Evolutionary conservation across 306 rosid species (phyloP).

Genomic region (Cicer cuneatum): DNA sequence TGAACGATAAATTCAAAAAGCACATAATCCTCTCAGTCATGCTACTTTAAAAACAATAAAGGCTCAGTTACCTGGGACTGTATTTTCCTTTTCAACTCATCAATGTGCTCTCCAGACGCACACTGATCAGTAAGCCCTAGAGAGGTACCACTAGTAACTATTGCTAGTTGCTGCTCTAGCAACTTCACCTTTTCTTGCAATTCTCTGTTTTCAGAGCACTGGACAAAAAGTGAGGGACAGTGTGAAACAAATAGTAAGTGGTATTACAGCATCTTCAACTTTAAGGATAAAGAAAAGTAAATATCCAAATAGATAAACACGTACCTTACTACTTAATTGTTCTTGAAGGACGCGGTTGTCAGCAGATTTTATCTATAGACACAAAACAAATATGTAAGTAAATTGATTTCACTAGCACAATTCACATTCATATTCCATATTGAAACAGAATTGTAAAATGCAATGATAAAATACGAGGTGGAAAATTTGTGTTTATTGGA

Average conservation of each 20-base stretch:
- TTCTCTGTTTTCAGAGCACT: constrained; percentile 86
- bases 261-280: constrained; percentile 28
- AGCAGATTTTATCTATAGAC: constrained; percentile 81
- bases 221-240: constrained; percentile 19
- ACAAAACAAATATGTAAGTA: constrained; percentile 5
- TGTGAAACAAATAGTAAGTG: constrained; percentile 38
- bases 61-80: constrained; percentile 73
- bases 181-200: constrained; percentile 73
- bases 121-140: constrained; percentile 49
- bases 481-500: constrained; percentile 6
- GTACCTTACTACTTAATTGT: constrained; percentile 82
- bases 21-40: constrained; percentile 8
- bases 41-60: constrained; percentile 17
- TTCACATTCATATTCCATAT: constrained; percentile 22
- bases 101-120: constrained; percentile 63
- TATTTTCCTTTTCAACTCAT: constrained; percentile 81
- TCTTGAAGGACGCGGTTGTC: constrained; percentile 97
- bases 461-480: neutral
- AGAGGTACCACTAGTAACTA: constrained; percentile 51
- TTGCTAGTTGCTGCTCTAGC: constrained; percentile 64
- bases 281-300: constrained; percentile 3
- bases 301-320: constrained; percentile 32
- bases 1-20: constrained; percentile 27
- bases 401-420: constrained; percentile 27
- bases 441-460: constrained; percentile 27